Conservation (phyloP, 306 rosid genomes). For the Gillenia trifoliata region DNA sequence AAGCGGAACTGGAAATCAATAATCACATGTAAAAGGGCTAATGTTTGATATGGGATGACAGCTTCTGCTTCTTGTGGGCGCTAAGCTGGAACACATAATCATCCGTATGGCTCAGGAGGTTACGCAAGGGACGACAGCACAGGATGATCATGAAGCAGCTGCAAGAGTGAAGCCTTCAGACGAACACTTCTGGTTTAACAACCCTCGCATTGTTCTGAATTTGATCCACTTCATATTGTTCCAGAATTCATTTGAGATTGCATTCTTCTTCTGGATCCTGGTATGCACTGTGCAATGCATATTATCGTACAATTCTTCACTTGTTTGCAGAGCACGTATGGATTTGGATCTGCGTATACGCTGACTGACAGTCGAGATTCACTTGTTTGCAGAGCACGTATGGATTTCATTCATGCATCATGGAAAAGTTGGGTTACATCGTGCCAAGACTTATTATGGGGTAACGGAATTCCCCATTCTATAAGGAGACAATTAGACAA, state of each 20-base stretch:
- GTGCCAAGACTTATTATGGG: constrained; percentile 78
- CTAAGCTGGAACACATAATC: constrained; percentile 83
- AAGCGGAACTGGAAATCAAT: neutral
- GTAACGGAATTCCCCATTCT: constrained; percentile 40
- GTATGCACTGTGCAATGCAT: constrained; percentile 22
- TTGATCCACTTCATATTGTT: constrained; percentile 90
- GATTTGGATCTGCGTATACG: too few relatives aligned
- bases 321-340: too few relatives aligned
- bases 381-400: constrained; percentile 56
- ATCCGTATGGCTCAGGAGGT: constrained; percentile 60
- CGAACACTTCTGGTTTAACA: constrained; percentile 66
- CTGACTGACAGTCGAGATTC: neutral
- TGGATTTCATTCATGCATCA: constrained; percentile 79
- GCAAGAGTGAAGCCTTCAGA: constrained; percentile 64
- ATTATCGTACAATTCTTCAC: neutral
- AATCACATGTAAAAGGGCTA: constrained; percentile 4
- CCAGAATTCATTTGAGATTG: constrained; percentile 89
- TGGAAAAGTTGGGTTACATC: constrained; percentile 62
- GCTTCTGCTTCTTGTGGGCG: constrained; percentile 89
- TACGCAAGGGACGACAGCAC: neutral
- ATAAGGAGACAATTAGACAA: neutral
- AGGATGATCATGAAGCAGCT: constrained; percentile 4
- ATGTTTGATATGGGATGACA: constrained; percentile 26
- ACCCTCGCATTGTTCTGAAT: constrained; percentile 52
- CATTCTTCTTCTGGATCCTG: constrained; percentile 95